These are phyloP conservation scores for Phytophthora fragariae DNA, from an alignment of 352 stramenopile species.

Conservation along the genomic window DNA sequence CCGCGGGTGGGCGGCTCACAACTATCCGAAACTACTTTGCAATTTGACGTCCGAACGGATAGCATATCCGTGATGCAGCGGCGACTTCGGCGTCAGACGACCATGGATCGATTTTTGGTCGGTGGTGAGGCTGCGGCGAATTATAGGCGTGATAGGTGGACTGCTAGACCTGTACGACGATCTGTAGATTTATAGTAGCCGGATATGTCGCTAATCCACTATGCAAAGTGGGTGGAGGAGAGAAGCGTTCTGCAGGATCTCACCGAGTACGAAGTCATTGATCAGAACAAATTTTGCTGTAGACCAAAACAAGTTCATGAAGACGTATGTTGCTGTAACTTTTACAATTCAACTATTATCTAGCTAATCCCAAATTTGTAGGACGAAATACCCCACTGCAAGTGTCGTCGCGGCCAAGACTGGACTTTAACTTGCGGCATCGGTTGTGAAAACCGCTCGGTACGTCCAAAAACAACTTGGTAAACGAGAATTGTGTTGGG, in stretches of 20 bases:
- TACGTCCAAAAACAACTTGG: not conserved
- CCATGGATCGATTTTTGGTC: conserved; percentile 11
- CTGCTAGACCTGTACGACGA: not conserved
- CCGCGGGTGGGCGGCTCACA: no score
- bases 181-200: not conserved
- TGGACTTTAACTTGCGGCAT: conserved; percentile 2
- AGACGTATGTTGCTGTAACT: conserved; percentile 1
- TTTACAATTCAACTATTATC: not conserved
- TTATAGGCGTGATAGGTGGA: no score
- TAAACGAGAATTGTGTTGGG: not conserved
- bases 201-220: not conserved
- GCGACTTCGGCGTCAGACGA: not conserved
- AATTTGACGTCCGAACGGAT: no score
- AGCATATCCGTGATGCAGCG: not conserved
- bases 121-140: not conserved
- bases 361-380: not conserved
- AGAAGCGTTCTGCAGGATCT: not conserved
- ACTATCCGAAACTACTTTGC: no score
- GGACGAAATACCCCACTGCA: conserved; percentile 15
- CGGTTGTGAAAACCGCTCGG: conserved; percentile 16
- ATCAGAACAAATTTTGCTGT: not conserved
- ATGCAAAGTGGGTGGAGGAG: not conserved
- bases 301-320: not conserved
- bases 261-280: not conserved
- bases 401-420: not conserved